Conservation (phyloP, 768 basidiomycete genomes). For the Xanthoconium stramineum region DNA sequence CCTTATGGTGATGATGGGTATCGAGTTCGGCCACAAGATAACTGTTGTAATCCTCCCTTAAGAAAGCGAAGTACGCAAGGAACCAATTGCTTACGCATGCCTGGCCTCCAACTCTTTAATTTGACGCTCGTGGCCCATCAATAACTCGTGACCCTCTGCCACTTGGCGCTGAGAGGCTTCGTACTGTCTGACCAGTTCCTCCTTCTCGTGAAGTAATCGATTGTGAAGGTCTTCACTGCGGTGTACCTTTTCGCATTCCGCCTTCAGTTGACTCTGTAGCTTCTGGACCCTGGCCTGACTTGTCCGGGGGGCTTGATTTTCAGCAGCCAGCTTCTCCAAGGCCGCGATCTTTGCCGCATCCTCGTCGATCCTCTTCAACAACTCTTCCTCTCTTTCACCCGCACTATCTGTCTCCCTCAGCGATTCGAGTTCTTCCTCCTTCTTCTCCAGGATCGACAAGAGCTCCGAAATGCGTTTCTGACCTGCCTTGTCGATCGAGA, state of each 20-base stretch:
- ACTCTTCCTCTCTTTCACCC: conserved; percentile 53
- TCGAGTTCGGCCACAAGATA: conserved; percentile 22
- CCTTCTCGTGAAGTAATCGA: conserved; percentile 54
- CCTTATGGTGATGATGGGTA: not conserved
- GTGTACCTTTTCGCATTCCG: conserved; percentile 39
- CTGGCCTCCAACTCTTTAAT: conserved; percentile 22
- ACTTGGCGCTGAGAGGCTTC: conserved; percentile 37
- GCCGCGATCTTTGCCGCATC: conserved; percentile 65
- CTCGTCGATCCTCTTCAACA: conserved; percentile 67
- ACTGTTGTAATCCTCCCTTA: conserved; percentile 11
- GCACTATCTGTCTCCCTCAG: conserved; percentile 39
- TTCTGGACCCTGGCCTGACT: conserved; percentile 38
- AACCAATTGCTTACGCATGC: conserved; percentile 26
- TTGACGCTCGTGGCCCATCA: conserved; percentile 22
- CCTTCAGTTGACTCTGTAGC: conserved; percentile 39
- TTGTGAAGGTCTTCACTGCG: conserved; percentile 42
- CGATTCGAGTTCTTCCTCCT: conserved; percentile 56
- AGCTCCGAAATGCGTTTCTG: conserved; percentile 45
- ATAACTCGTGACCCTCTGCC: conserved; percentile 17
- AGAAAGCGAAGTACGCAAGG: not conserved
- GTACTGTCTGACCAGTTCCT: conserved; percentile 44
- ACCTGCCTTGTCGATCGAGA: conserved; percentile 48
- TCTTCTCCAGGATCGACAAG: conserved; percentile 45
- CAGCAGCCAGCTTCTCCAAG: conserved; percentile 48
- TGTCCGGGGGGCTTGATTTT: conserved; percentile 33